Evolutionary conservation across 768 basidiomycete species (phyloP).

Genomic region (Lentinula sp.): DNA sequence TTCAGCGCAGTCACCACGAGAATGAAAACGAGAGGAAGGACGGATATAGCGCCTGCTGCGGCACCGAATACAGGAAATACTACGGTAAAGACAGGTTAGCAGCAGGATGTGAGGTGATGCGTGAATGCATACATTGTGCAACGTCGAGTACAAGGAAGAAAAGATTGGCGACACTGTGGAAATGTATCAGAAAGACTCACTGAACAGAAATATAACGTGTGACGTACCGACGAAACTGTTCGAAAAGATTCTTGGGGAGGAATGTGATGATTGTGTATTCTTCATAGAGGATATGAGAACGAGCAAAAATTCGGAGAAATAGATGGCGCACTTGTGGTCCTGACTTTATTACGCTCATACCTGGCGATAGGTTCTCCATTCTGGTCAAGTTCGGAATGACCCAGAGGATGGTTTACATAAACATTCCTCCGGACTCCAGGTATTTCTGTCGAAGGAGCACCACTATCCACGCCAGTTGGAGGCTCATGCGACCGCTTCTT

Average conservation of each 20-base stretch:
- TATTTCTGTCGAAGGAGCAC: conserved; percentile 30
- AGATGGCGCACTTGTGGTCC: conserved; percentile 75
- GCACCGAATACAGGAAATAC: conserved; percentile 92
- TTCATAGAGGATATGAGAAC: conserved; percentile 20
- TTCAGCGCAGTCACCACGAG: conserved; percentile 87
- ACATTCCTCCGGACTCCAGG: conserved; percentile 63
- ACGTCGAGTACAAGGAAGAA: conserved; percentile 86
- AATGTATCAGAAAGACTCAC: not conserved
- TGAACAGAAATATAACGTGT: not conserved
- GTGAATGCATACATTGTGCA: conserved; percentile 53
- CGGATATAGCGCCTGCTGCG: conserved; percentile 72
- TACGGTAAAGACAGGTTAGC: conserved; percentile 18
- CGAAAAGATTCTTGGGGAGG: conserved; percentile 88
- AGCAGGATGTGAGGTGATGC: conserved; percentile 1
- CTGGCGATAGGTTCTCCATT: conserved; percentile 71
- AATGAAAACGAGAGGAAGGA: conserved; percentile 85
- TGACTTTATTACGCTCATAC: conserved; percentile 91
- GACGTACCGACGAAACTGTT: conserved; percentile 84
- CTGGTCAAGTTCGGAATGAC: conserved; percentile 57
- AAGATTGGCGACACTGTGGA: conserved; percentile 74
- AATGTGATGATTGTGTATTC: conserved; percentile 92
- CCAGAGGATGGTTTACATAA: conserved; percentile 72
- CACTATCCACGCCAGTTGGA: conserved; percentile 11
- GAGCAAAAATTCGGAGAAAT: not conserved
- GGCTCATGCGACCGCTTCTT: conserved; percentile 38